These are phyloP conservation scores for Raddia distichophylla DNA, from an alignment of 176 grass and related monocot genomes.

Conservation along the genomic window DNA sequence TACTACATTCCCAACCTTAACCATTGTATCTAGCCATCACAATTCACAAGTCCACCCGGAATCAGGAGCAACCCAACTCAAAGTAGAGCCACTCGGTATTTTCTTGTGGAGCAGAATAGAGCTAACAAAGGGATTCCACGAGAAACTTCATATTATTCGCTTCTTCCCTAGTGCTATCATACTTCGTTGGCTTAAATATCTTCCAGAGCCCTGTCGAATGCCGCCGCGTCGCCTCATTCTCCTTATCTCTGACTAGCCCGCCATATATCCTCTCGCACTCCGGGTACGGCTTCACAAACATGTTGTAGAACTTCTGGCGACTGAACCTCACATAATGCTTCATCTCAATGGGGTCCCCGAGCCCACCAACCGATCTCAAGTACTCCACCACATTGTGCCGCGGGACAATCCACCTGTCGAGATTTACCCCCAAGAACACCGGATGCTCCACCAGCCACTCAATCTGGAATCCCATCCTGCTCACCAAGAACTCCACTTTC, in stretches of 20 bases:
- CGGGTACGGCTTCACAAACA: conserved; percentile 88
- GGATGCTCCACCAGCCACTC: conserved; percentile 74
- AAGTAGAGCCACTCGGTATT: no score
- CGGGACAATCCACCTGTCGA: conserved; percentile 74
- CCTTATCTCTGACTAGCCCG: conserved; percentile 33
- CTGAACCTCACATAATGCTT: conserved; percentile 81
- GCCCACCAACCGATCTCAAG: conserved; percentile 45
- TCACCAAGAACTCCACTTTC: conserved; percentile 77
- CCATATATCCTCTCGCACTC: conserved; percentile 82
- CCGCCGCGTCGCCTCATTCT: conserved; percentile 30
- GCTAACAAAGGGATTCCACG: conserved; percentile 56
- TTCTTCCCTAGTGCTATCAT: conserved; percentile 51
- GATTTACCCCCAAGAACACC: conserved; percentile 75
- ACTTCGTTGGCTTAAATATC: conserved; percentile 64
- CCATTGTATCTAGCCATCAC: conserved; percentile 76
- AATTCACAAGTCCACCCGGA: no score
- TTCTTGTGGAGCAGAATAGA: neutral
- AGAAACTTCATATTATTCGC: conserved; percentile 67
- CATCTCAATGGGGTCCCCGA: conserved; percentile 73
- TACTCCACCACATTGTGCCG: conserved; percentile 77
- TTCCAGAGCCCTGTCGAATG: conserved; percentile 71
- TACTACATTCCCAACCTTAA: conserved; percentile 69
- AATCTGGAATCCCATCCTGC: conserved; percentile 58
- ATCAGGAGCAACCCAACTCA: no score
- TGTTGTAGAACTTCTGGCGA: conserved; percentile 74